Conservation (phyloP, 345 rosid species). For the Streptanthus diversifolius region DNA sequence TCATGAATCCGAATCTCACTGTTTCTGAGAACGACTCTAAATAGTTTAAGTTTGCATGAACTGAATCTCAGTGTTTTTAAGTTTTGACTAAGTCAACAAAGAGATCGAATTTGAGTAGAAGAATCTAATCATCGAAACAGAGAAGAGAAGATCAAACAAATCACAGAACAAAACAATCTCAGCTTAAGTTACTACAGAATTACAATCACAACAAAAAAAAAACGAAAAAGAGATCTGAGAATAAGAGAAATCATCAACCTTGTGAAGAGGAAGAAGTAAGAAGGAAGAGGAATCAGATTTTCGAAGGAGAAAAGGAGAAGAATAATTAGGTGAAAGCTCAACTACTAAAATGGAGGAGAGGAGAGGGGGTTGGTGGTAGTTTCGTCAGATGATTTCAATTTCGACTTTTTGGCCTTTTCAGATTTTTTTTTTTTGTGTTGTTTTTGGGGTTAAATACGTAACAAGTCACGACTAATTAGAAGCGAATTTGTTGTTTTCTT, state of each 20-base stretch:
- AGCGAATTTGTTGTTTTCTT: not conserved
- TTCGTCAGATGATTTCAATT: not conserved
- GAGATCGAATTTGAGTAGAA: not conserved
- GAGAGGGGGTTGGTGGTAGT: not conserved
- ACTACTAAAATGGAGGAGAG: not conserved
- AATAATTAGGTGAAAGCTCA: not conserved
- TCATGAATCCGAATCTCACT: not conserved
- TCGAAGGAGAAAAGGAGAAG: not conserved
- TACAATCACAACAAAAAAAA: not conserved
- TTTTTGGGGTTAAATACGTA: not conserved
- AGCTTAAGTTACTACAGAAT: not conserved
- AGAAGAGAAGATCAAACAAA: not conserved
- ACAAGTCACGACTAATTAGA: not conserved
- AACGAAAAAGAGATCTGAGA: not conserved
- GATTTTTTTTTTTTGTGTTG: no score
- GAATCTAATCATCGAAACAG: not conserved
- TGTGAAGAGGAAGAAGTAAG: not conserved
- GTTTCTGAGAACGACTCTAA: no score
- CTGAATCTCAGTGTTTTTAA: not conserved
- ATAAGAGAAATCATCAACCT: not conserved
- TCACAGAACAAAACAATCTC: not conserved
- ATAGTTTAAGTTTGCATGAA: no score
- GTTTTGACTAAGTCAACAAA: not conserved
- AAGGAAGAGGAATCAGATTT: not conserved
- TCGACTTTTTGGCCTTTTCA: not conserved